Percentiles rank a stretch among this genome's conserved stretches.
Evolutionary conservation across 164 flowering plant genomes (phyloP).

Genomic region (Litsea cubeba): DNA sequence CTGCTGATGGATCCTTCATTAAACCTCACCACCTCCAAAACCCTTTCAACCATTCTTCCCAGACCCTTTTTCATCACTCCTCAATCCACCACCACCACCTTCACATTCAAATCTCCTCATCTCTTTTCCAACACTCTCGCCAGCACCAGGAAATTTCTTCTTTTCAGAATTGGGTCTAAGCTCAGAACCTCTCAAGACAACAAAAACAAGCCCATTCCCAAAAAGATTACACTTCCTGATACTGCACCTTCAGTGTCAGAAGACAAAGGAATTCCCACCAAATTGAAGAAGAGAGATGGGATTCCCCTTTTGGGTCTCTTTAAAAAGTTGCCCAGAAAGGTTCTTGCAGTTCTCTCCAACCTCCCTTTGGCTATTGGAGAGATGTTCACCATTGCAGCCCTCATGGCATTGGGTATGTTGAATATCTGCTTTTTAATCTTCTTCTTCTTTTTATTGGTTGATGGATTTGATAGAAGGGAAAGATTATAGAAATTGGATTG

Average conservation of each 20-base stretch:
- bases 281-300: conserved; percentile 6
- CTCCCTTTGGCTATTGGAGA: conserved; percentile 87
- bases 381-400: conserved; percentile 72
- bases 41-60: not conserved
- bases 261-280: conserved; percentile 19
- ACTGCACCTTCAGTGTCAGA: conserved; percentile 46
- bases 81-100: not conserved
- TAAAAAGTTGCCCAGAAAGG: conserved; percentile 50
- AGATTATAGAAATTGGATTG: not conserved
- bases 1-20: not conserved
- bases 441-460: not conserved
- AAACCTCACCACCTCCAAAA: not conserved
- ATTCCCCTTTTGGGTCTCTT: conserved; percentile 19
- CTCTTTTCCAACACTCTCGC: not conserved
- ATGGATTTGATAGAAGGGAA: not conserved
- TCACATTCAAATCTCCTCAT: conserved; percentile 1
- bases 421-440: not conserved
- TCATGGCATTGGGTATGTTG: conserved; percentile 82
- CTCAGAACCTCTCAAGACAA: conserved; percentile 29
- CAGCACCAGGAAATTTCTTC: conserved; percentile 8
- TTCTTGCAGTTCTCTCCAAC: conserved; percentile 60
- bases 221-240: conserved; percentile 46
- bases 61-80: not conserved
- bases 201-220: conserved; percentile 23
- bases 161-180: conserved; percentile 28